phyloP scores from a whole-genome alignment of 805 yeast genomes.

The Cyberlindnera subsufficiens region DNA sequence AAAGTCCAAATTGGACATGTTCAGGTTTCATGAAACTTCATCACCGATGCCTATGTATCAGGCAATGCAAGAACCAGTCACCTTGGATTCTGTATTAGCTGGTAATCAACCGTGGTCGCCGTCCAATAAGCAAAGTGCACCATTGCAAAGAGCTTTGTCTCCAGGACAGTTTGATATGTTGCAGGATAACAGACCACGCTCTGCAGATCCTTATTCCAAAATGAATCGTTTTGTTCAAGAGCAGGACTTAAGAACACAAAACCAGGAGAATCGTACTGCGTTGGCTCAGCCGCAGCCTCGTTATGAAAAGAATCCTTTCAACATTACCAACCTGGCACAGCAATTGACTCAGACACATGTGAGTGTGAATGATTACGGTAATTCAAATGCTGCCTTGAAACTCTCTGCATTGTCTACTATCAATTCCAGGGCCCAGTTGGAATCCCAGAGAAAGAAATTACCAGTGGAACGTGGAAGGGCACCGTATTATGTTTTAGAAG shows the following conservation, averaged over 20 bases:
- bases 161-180: conserved; percentile 15
- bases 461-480: conserved; percentile 15
- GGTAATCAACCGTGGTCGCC: conserved; percentile 25
- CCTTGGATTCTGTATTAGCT: conserved; percentile 31
- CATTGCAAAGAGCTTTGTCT: conserved; percentile 26
- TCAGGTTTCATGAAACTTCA: neutral
- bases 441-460: conserved; percentile 27
- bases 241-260: conserved; percentile 16
- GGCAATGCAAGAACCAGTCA: conserved; percentile 28
- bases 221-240: conserved; percentile 12
- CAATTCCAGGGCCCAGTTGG: conserved; percentile 43
- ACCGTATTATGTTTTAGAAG: neutral
- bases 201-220: conserved; percentile 32
- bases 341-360: conserved; percentile 18
- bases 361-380: conserved; percentile 15
- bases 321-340: conserved; percentile 24
- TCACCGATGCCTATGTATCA: conserved; percentile 6
- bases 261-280: neutral
- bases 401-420: conserved; percentile 64
- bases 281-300: conserved; percentile 3
- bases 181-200: conserved; percentile 30
- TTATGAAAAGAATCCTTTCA: conserved; percentile 12
- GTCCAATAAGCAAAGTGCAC: conserved; percentile 14
- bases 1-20: conserved; percentile 35
- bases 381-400: conserved; percentile 39